Evolutionary conservation across 768 basidiomycete species (phyloP).

Genomic region (Strobilomyces dryophilus): DNA sequence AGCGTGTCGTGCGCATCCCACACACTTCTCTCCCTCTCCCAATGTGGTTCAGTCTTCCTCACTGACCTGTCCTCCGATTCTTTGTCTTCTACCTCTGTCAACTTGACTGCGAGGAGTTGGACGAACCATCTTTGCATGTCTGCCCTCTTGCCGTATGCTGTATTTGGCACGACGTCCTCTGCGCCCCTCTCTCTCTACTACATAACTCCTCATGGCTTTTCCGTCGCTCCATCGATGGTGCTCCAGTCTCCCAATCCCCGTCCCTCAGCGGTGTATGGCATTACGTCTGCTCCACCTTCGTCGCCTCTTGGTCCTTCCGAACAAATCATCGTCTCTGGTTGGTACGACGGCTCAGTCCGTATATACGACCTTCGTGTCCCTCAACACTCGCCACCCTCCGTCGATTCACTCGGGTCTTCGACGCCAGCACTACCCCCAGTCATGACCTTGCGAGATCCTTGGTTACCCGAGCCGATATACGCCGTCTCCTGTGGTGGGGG

Average conservation of each 20-base stretch:
- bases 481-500: constrained; percentile 74
- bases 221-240: constrained; percentile 42
- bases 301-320: constrained; percentile 70
- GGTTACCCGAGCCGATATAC: constrained; percentile 72
- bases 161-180: constrained; percentile 60
- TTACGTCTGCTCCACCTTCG: constrained; percentile 54
- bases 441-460: constrained; percentile 60
- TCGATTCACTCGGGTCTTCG: constrained; percentile 7
- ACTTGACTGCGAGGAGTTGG: constrained; percentile 60
- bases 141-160: constrained; percentile 55
- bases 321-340: constrained; percentile 70
- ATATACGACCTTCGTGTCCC: constrained; percentile 70
- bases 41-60: constrained; percentile 47
- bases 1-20: constrained; percentile 46
- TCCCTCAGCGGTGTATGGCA: constrained; percentile 67
- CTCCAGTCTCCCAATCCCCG: constrained; percentile 38
- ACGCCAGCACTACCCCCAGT: constrained; percentile 49
- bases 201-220: constrained; percentile 45
- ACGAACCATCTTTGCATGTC: constrained; percentile 50
- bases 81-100: constrained; percentile 29
- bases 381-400: constrained; percentile 13
- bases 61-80: constrained; percentile 24
- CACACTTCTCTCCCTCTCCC: constrained; percentile 53
- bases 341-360: constrained; percentile 75
- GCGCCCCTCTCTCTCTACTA: constrained; percentile 54